A percentile compares a stretch with the other conserved stretches of the same genome.
These are phyloP conservation scores for sweet orange (Citrus sinensis) DNA, from an alignment of 345 rosid species.

Conservation along the genomic window DNA sequence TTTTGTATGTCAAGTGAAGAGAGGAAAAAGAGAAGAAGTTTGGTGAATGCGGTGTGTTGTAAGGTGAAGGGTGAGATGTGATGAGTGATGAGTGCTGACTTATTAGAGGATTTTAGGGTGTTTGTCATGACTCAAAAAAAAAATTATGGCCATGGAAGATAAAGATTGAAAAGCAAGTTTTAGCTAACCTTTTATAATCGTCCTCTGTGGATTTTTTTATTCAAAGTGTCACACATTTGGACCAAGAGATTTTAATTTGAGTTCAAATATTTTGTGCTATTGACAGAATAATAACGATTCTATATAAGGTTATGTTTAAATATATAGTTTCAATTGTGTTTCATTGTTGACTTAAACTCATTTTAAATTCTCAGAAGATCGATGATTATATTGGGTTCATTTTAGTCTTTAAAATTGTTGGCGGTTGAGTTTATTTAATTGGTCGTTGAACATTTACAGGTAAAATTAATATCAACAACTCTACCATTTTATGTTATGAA, in stretches of 20 bases:
- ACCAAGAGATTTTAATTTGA: not conserved
- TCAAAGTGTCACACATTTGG: not conserved
- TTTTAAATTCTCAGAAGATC: too few relatives aligned
- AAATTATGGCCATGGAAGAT: not conserved
- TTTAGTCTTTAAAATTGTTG: too few relatives aligned
- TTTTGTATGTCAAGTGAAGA: not conserved
- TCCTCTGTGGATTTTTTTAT: not conserved
- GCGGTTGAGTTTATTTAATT: too few relatives aligned
- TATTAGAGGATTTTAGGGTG: not conserved
- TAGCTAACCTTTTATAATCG: not conserved
- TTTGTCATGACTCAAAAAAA: not conserved
- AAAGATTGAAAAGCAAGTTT: slow-evolving; percentile 24
- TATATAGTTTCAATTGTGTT: not conserved
- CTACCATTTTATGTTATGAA: not conserved
- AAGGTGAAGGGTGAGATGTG: not conserved
- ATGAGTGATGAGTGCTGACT: not conserved
- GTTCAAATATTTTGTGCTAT: not conserved
- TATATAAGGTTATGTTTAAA: not conserved
- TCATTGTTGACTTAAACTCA: not conserved
- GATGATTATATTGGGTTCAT: too few relatives aligned
- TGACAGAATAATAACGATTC: not conserved
- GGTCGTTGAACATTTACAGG: too few relatives aligned
- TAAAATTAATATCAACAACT: too few relatives aligned
- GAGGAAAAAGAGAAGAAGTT: not conserved
- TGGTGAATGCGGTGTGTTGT: not conserved